Base-by-base conservation (phyloP, 164 flowering plant genomes). In the Macadamia integrifolia region DNA sequence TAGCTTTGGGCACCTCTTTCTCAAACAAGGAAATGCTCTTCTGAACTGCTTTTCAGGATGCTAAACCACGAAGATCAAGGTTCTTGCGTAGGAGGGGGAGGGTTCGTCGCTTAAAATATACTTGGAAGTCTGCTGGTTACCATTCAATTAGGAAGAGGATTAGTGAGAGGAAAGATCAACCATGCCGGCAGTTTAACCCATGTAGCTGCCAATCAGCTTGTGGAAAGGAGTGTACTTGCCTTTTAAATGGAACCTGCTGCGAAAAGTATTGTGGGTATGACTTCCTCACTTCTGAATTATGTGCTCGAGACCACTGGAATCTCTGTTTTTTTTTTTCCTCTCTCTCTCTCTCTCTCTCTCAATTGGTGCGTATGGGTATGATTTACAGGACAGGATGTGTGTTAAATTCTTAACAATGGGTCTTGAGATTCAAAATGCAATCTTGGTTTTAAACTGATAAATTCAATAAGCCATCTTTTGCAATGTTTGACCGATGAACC, bases 241-340 rank as follows among this genome's bases (percentile, higher is more conserved):
- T 85, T 76, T 48, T 84, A 29, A 92, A 85, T 80, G 97, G 93
- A 29, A 95, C 98, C 44, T 92, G 98, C 80, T 95, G 99, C 72
- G 99, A 95, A 65, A 95, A 95, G 76, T 95, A 95, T 70, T 95
- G 99, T 66, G 99, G 98, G 99, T 95, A 68, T 81, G 90, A 68
- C 67, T 63, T 76, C 10, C 1, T 14, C 40, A 23, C 23, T 23
- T 23, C 23, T 23, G 23, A 23, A 23, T 23, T 23, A 23, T 23
- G 23, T 23, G 23, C 23, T 23, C 23, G 23, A 23, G 23, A 23
- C 23, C 23, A 23, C 23, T 23, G 23, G 23, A 23, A 23, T 23
- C 23, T 23, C 23, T 23, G 23, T 23, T 23, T 23, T 23, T 23
- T 23, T 23, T n/a, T n/a, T n/a, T n/a, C n/a, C n/a, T 23, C 23